These are phyloP conservation scores for Plectosphaerella plurivora DNA, from an alignment of 2,329 filamentous ascomycete genomes.

Conservation along the genomic window DNA sequence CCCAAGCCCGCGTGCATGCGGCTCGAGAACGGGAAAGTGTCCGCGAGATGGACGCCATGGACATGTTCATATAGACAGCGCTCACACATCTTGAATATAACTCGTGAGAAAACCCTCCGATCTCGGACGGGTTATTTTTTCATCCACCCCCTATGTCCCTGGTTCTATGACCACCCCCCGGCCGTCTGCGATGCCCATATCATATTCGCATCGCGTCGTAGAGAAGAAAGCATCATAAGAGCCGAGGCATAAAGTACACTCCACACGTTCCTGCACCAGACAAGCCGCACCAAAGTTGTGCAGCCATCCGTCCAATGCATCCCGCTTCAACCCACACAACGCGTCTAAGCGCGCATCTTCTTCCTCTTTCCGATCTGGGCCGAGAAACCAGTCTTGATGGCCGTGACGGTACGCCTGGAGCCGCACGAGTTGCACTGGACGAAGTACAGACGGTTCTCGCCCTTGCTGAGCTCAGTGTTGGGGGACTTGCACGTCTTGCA, in stretches of 20 bases:
- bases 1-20: slow-evolving; percentile 21
- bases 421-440: slow-evolving; percentile 87
- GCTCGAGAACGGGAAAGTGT: slow-evolving; percentile 11
- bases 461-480: slow-evolving; percentile 95
- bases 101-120: too few species aligned
- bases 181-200: too few species aligned
- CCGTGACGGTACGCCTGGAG: slow-evolving; percentile 81
- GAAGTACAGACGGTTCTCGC: slow-evolving; percentile 98
- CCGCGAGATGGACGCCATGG: slow-evolving; percentile 9
- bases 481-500: slow-evolving; percentile 97
- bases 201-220: too few species aligned
- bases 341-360: slow-evolving; percentile 76
- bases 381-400: slow-evolving; percentile 99
- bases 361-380: slow-evolving; percentile 98
- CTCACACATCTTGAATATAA: not conserved
- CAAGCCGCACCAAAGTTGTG: not conserved
- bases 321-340: too few species aligned
- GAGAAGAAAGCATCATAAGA: too few species aligned
- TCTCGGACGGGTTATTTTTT: too few species aligned
- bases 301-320: too few species aligned
- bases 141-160: too few species aligned
- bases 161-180: too few species aligned
- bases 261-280: slow-evolving; percentile 1
- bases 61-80: slow-evolving; percentile 8
- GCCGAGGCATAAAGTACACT: too few species aligned